A percentile compares a stretch with the other conserved stretches of the same genome.
phyloP scores from a whole-genome alignment of 306 rosid species.

The Erythrophleum fordii region DNA sequence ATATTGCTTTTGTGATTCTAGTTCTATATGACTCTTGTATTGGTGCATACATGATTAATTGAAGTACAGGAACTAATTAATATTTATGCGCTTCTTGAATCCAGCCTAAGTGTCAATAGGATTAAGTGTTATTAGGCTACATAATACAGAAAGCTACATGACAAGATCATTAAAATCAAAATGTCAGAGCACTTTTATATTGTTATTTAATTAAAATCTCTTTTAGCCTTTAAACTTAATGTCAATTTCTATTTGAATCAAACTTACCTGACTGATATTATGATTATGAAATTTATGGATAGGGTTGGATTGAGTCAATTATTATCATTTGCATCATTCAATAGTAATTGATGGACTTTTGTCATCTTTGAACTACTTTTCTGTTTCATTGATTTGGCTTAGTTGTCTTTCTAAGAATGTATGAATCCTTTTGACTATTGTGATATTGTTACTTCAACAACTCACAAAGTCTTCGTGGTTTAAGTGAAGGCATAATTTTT shows the following conservation, averaged over 20 bases:
- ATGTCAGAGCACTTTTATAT: no score
- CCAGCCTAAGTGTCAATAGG: no score
- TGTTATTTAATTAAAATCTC: background rate
- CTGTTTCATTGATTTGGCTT: slow-evolving; percentile 9
- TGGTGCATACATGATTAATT: no score
- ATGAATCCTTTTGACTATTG: slow-evolving; percentile 90
- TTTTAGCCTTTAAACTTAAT: background rate
- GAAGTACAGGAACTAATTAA: no score
- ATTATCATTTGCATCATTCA: background rate
- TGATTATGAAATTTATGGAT: slow-evolving; percentile 2
- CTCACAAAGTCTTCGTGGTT: slow-evolving; percentile 99
- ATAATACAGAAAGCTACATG: no score
- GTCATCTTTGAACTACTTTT: slow-evolving; percentile 9
- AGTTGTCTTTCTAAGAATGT: slow-evolving; percentile 64
- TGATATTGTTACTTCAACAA: slow-evolving; percentile 95
- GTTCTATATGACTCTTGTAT: no score
- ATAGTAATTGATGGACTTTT: background rate
- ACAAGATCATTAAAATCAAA: no score
- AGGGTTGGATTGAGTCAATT: background rate
- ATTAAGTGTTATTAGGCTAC: no score
- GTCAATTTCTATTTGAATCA: background rate
- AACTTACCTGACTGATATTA: no score
- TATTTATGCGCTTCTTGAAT: no score
- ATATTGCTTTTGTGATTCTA: no score
- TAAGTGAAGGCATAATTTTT: slow-evolving; percentile 97